A percentile compares a stretch with the other conserved stretches of the same genome.
phyloP scores from a whole-genome alignment of 208 protist species.

The Leishmania major region DNA sequence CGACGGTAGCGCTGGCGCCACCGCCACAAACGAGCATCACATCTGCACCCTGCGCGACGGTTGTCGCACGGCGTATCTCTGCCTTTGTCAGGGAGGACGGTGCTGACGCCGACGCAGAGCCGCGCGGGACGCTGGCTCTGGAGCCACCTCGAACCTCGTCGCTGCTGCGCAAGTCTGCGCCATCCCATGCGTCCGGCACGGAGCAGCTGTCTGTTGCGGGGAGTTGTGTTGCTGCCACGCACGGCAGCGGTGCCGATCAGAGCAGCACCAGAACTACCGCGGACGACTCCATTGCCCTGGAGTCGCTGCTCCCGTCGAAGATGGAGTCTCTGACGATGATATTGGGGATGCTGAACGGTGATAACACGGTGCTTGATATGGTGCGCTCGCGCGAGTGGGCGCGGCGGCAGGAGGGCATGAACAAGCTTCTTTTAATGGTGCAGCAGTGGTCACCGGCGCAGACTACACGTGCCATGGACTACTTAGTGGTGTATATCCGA shows the following conservation, averaged over 20 bases:
- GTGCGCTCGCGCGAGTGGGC: slow-evolving; percentile 82
- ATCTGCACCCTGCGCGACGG: not conserved
- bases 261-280: slow-evolving; percentile 5
- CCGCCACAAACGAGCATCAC: slow-evolving; percentile 5
- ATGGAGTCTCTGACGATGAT: slow-evolving; percentile 64
- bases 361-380: slow-evolving; percentile 54
- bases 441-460: slow-evolving; percentile 55
- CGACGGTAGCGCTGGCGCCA: not conserved
- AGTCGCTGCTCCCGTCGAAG: slow-evolving; percentile 73
- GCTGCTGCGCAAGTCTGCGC: not conserved
- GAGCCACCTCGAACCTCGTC: slow-evolving; percentile 5
- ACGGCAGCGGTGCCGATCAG: not conserved
- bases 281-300: slow-evolving; percentile 71
- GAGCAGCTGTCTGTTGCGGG: not conserved
- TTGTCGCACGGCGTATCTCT: slow-evolving; percentile 17
- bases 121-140: not conserved
- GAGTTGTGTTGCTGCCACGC: not conserved
- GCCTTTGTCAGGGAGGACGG: not conserved
- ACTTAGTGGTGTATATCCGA: slow-evolving; percentile 70
- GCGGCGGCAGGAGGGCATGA: slow-evolving; percentile 64
- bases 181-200: not conserved
- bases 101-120: not conserved
- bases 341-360: slow-evolving; percentile 59
- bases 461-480: slow-evolving; percentile 50
- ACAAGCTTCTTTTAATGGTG: slow-evolving; percentile 51